A percentile compares a stretch with the other conserved stretches of the same genome.
These are phyloP conservation scores for Salix viminalis DNA, from an alignment of 345 rosid genomes.

Conservation along the genomic window DNA sequence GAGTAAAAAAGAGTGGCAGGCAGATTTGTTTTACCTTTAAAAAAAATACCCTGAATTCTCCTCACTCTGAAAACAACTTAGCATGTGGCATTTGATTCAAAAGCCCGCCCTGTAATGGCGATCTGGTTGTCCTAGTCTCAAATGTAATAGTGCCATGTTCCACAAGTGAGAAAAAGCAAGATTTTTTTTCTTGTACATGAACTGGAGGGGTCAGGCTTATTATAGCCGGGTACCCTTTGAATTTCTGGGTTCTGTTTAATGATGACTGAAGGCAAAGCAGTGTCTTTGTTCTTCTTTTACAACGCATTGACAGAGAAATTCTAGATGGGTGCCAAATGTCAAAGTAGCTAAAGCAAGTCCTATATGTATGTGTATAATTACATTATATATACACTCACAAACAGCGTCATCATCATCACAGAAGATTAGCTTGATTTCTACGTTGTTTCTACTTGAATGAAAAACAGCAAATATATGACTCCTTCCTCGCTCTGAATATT, in stretches of 20 bases:
- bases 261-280: not conserved
- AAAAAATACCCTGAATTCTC: constrained; percentile 16
- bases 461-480: no score
- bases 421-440: not conserved
- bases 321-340: not conserved
- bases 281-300: not conserved
- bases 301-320: not conserved
- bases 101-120: not conserved
- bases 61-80: not conserved
- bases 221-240: not conserved
- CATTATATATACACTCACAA: not conserved
- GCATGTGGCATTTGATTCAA: not conserved
- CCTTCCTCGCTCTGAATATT: no score
- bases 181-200: no score
- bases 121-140: not conserved
- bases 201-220: no score
- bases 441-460: not conserved
- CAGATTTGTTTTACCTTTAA: constrained; percentile 15
- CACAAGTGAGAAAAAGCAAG: no score
- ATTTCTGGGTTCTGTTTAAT: not conserved
- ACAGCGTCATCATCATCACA: not conserved
- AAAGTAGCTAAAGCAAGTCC: not conserved
- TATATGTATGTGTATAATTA: no score
- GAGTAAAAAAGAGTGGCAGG: constrained; percentile 2
- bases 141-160: no score